Conservation (phyloP, 371 early-diverging fungal species). For the Apophysomyces elegans region DNA sequence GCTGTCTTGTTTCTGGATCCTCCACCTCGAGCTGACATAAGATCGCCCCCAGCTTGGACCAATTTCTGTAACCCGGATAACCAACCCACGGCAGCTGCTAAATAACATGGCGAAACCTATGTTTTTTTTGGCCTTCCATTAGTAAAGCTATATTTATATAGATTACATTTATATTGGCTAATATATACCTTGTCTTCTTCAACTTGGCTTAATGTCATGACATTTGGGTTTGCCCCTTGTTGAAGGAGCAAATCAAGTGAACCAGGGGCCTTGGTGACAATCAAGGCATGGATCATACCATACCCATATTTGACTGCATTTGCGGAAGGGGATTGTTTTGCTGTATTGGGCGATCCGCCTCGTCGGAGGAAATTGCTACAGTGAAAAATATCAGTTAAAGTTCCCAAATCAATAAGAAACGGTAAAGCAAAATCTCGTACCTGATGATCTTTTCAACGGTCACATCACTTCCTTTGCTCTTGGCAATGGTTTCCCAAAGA, state of each 20-base stretch:
- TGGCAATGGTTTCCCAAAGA: constrained; percentile 49
- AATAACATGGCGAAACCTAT: constrained; percentile 43
- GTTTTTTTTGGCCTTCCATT: not conserved
- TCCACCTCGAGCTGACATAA: constrained; percentile 32
- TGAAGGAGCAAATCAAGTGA: constrained; percentile 40
- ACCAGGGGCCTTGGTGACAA: constrained; percentile 34
- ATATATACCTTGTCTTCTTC: constrained; percentile 44
- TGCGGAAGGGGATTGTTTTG: constrained; percentile 42
- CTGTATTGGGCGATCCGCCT: constrained; percentile 57
- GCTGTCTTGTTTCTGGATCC: constrained; percentile 41
- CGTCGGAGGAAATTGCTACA: constrained; percentile 47
- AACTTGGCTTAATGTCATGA: constrained; percentile 33
- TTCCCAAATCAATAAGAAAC: not conserved
- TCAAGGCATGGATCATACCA: constrained; percentile 49
- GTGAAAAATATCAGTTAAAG: not conserved
- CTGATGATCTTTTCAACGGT: constrained; percentile 50
- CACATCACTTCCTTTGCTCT: constrained; percentile 37
- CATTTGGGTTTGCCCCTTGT: constrained; percentile 54
- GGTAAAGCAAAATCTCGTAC: constrained; percentile 20
- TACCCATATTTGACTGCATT: constrained; percentile 44
- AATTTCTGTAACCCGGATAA: constrained; percentile 45
- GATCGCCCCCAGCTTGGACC: constrained; percentile 45
- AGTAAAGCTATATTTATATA: not conserved
- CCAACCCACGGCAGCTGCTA: constrained; percentile 54
- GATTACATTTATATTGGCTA: not conserved